Conservation (phyloP, 495 filamentous ascomycete genomes). For the Massariosphaeria phaeospora region DNA sequence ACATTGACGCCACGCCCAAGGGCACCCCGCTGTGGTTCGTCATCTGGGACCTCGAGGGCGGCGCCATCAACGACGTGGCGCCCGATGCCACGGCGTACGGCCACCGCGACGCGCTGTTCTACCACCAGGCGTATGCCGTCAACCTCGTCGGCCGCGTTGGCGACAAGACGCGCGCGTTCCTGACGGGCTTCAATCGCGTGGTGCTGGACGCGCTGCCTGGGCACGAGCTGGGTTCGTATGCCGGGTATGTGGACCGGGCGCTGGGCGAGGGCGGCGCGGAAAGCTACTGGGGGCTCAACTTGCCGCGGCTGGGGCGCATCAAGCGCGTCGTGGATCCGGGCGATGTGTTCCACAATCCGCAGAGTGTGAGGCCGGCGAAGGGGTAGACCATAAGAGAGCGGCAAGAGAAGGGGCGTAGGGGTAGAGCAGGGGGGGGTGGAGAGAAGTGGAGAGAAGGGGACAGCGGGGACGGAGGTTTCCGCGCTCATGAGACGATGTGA, state of each 20-base stretch:
- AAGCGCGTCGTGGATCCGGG: constrained; percentile 54
- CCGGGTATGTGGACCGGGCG: constrained; percentile 34
- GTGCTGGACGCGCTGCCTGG: constrained; percentile 26
- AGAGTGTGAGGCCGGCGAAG: constrained; percentile 46
- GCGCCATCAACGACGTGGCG: constrained; percentile 43
- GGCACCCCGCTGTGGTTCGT: constrained; percentile 45
- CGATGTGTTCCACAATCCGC: constrained; percentile 60
- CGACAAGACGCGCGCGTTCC: constrained; percentile 39
- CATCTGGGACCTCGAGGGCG: constrained; percentile 45
- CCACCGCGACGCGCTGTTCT: constrained; percentile 47
- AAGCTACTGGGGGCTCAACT: constrained; percentile 50
- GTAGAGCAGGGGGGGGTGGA: no score
- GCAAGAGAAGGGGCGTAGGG: no score
- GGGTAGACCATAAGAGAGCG: not conserved
- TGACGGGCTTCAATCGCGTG: constrained; percentile 45
- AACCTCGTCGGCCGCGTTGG: constrained; percentile 45
- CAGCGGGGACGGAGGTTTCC: no score
- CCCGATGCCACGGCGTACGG: constrained; percentile 44
- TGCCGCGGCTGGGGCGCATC: constrained; percentile 49
- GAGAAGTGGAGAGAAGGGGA: no score
- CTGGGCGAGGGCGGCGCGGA: constrained; percentile 18
- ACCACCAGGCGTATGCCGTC: constrained; percentile 45
- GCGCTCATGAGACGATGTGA: no score
- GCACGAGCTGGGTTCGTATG: constrained; percentile 29
- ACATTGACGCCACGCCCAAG: constrained; percentile 46